These are phyloP conservation scores for Kodamaea neixiangensis DNA, from an alignment of 805 yeast genomes.

Conservation along the genomic window DNA sequence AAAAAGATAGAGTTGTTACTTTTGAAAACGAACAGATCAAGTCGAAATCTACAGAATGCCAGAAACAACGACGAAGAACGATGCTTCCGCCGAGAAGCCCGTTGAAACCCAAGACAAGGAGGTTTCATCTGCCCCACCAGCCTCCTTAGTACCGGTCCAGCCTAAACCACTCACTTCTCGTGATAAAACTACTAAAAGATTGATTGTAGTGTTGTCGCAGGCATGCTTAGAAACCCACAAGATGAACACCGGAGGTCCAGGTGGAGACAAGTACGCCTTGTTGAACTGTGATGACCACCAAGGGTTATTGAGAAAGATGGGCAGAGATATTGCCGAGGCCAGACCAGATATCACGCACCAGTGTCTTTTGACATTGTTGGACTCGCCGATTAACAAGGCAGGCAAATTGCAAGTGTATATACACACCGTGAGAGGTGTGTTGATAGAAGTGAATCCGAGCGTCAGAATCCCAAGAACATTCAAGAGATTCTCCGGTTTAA, in stretches of 20 bases:
- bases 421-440: slow-evolving; percentile 92
- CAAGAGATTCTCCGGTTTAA: slow-evolving; percentile 94
- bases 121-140: slow-evolving; percentile 37
- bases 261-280: slow-evolving; percentile 85
- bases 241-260: slow-evolving; percentile 73
- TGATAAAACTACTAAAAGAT: slow-evolving; percentile 83
- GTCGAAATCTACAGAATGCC: slow-evolving; percentile 5
- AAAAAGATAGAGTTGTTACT: background rate
- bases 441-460: slow-evolving; percentile 92
- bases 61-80: slow-evolving; percentile 10
- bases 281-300: slow-evolving; percentile 98
- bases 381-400: slow-evolving; percentile 97
- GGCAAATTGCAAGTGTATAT: slow-evolving; percentile 96
- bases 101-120: slow-evolving; percentile 10
- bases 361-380: slow-evolving; percentile 88
- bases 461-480: slow-evolving; percentile 98
- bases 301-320: slow-evolving; percentile 92
- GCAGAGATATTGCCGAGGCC: slow-evolving; percentile 95
- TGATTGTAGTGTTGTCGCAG: slow-evolving; percentile 92
- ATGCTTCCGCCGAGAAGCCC: slow-evolving; percentile 22
- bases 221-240: slow-evolving; percentile 96
- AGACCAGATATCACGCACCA: slow-evolving; percentile 99
- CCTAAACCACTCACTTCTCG: slow-evolving; percentile 79
- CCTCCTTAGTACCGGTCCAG: slow-evolving; percentile 83
- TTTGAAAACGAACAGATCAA: background rate